These are phyloP conservation scores for Haplographium delicatum DNA, from an alignment of 495 filamentous ascomycete genomes.

Conservation along the genomic window DNA sequence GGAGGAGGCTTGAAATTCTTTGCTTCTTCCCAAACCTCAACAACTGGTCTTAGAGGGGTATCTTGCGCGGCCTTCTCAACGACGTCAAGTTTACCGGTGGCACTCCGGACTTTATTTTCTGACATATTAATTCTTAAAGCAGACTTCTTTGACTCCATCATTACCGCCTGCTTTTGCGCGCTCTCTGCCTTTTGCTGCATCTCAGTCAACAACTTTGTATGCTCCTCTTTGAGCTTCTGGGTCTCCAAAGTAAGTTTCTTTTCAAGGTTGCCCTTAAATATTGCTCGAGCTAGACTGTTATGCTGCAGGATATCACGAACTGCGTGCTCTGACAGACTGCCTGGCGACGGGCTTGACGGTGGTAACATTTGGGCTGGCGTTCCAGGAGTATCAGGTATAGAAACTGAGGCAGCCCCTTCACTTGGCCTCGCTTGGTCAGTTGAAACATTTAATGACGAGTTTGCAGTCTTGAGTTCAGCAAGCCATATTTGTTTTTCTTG, in stretches of 20 bases:
- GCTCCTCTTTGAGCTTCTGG: conserved; percentile 46
- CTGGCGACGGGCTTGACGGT: conserved; percentile 34
- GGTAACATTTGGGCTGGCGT: conserved; percentile 28
- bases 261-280: conserved; percentile 64
- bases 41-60: conserved; percentile 75
- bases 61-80: conserved; percentile 75
- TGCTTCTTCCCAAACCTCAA: conserved; percentile 77
- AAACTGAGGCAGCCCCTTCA: conserved; percentile 1
- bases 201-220: conserved; percentile 35
- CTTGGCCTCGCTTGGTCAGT: conserved; percentile 1
- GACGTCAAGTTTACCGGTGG: conserved; percentile 66
- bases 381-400: conserved; percentile 18
- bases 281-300: conserved; percentile 59
- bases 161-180: conserved; percentile 46
- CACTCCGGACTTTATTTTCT: conserved; percentile 59
- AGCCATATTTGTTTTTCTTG: conserved; percentile 54
- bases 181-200: conserved; percentile 45
- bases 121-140: conserved; percentile 73
- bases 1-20: conserved; percentile 61
- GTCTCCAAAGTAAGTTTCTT: conserved; percentile 50
- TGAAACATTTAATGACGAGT: neutral
- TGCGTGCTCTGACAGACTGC: conserved; percentile 42
- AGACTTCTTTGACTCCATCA: conserved; percentile 58
- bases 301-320: conserved; percentile 56
- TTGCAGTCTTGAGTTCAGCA: conserved; percentile 30